Base-by-base conservation (phyloP, 106 monocot genomes). In the Acanthochlamys bracteata region DNA sequence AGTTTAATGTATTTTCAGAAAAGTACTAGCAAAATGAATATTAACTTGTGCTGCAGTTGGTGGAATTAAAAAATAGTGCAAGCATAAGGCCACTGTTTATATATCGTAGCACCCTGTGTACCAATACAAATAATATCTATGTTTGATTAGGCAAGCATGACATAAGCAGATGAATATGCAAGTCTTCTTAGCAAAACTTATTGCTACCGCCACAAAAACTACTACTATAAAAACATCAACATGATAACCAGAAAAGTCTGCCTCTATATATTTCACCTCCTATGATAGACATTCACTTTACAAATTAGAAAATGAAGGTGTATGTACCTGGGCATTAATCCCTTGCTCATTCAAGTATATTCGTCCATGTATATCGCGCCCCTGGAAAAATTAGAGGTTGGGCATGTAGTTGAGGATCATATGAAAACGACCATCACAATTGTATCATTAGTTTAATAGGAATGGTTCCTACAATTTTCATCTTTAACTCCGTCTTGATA, bases 291-390 rank as follows among this genome's bases (percentile, higher is more conserved):
- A 54, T 16, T 16, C 19, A 17, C n/a, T 54, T 16, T 10, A n/a
- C 11, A 11, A 54, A 11, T 19, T 17, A 54, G 11, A 54, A 54
- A 54, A 16, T 19, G 55, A 42, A 49, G 20, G 10, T 25, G 22
- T 39, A 15, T 41, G 33, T 73, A 83, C 85, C 82, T 90, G 90
- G 63, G 90, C 90, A 74, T 85, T 90, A 45, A 90, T 90, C 14
- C 90, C 90, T 68, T 90, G 85, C 55, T 83, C 90, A 56, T 82
- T 90, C 42, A 90, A 47, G 61, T 90, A 90, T 77, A 90, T 85
- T 20, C 90, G 76, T 39, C 90, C 90, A 75, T 75, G 77, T 66
- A 90, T 75, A 42, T 90, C 77, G 69, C 60, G 82, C 22, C 75
- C 90, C 90, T 90, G 78, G 10, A 16, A 77, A 57, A 59, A 66